Base-by-base conservation (phyloP, 2,329 filamentous ascomycete species). In the Aaosphaeria arxii region DNA sequence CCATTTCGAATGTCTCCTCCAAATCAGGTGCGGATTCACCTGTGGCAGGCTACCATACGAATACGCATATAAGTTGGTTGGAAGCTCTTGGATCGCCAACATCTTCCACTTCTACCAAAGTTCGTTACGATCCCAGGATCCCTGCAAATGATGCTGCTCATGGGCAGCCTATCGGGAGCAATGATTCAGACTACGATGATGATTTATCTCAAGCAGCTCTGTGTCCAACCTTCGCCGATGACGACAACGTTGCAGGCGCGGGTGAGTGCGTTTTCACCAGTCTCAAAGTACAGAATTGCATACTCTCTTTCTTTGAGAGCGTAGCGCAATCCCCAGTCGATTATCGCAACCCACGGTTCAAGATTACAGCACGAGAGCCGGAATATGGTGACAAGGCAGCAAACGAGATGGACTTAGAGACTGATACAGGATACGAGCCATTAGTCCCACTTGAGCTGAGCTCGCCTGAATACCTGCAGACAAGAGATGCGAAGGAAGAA, bases 271-370 rank as follows among this genome's bases (percentile, higher is more conserved):
- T 89, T 51, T 77, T 91, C 45, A 62, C 63, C 1, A 30, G 60
- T 17, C 73, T 86, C 9, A 66, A 64, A 7, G 78, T 80, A 0
- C 78, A 82, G 53, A 57, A 63, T 9, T 66, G 73, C 2, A 78
- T 88, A 29, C 66, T 89, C 2, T 66, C 72, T 36, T 91, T 85
- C 77, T 73, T 91, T 33, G 71, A 82, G 43, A 72, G 80, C 35
- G 77, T 86, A 9, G 77, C 80, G 5, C 61, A 70, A n/a, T 61
- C 76, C 43, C 67, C 70, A 1, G 54, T 63, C 71, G 46, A 55
- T 30, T 71, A 61, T 47, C 45, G 55, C 45, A 71, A 71, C 44
- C 66, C 62, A 5, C 31, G 47, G 1, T 61, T 69, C 36, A 51
- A 39, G 5, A 39, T 56, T 28, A 46, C 54, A 57, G 13, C 58